Evolutionary conservation across 2,329 filamentous ascomycete genomes (phyloP), one percentile per base, ranked within the genome.

Genomic region (Cryphonectria carpinicola): DNA sequence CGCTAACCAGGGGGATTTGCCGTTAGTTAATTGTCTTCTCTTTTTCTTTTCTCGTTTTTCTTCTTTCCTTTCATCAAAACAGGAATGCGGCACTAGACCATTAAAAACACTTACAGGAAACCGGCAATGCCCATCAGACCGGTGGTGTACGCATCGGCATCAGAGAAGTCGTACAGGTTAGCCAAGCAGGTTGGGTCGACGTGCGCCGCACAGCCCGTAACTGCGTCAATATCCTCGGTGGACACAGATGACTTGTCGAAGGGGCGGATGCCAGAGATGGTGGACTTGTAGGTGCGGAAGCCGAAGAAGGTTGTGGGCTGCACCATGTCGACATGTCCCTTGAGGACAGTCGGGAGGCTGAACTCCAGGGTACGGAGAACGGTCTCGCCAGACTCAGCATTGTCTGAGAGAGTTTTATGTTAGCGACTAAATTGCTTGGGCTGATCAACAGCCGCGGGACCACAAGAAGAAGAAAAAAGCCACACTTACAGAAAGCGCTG

Each of bases 1-100:
- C 71, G 49, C 66, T 68, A 7, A 87, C 3, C 87, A 84, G 4
- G 86, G 86, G 84, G 76, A 86, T 90, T n/a, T 79, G 79, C 13
- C 81, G 68, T 62, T 91, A 41, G 46, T 37, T n/a, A 6, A 28
- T 19, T 14, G 3, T 32, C 32, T 4, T 32, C 4, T 32, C 32
- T 3, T 32, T 4, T 32, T 32, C 32, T 32, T 32, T 32, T 32
- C 8, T 17, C 17, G 1, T 43, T 7, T 1, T 22, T 22, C 22
- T n/a, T 10, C n/a, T 4, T 22, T 10, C 1, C 25, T 58, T 32
- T 6, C 3, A 32, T 32, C 13, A 19, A 58, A n/a, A 14, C 14
- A n/a, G 2, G 14, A 32, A 58, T 58, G 25, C 28, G 11, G 13
- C 19, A 14, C 28, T 19, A 35, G 13, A 35, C 14, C 10, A 58